phyloP scores from a whole-genome alignment of 305 asterid genomes.

The Withania somnifera region DNA sequence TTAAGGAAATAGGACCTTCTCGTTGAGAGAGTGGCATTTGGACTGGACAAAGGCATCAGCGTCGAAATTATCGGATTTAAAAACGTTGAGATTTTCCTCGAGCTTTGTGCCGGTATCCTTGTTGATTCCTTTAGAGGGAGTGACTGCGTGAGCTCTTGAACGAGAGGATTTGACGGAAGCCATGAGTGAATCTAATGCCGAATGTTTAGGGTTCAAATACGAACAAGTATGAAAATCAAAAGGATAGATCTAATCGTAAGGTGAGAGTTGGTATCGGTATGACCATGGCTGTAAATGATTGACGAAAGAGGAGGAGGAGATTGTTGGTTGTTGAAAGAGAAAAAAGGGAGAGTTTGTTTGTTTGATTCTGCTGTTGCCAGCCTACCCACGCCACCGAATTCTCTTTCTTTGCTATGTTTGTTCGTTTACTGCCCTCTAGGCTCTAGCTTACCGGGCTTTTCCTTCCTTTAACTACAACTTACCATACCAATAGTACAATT shows the following conservation, averaged over 20 bases:
- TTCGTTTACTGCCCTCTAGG: too few relatives aligned
- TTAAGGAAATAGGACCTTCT: slow-evolving; percentile 42
- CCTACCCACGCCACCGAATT: neutral
- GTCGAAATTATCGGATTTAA: slow-evolving; percentile 84
- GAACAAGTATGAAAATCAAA: neutral
- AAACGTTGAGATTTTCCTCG: slow-evolving; percentile 85
- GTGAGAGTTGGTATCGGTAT: neutral
- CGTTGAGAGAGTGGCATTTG: slow-evolving; percentile 78
- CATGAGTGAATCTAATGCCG: slow-evolving; percentile 21
- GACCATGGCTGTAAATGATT: neutral
- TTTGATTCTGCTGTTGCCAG: neutral
- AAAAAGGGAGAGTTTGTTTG: neutral
- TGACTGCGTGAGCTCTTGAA: slow-evolving; percentile 48
- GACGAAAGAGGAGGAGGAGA: neutral
- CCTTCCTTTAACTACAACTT: too few relatives aligned
- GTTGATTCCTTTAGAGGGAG: slow-evolving; percentile 6
- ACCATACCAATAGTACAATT: too few relatives aligned
- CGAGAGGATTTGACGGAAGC: slow-evolving; percentile 77
- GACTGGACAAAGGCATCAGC: slow-evolving; percentile 82
- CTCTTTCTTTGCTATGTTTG: too few relatives aligned
- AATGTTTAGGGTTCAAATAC: neutral
- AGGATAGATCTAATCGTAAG: neutral
- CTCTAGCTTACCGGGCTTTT: neutral
- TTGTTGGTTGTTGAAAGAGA: neutral
- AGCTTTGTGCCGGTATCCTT: slow-evolving; percentile 61